A percentile compares a stretch with the other conserved stretches of the same genome.
Evolutionary conservation across 2,329 filamentous ascomycete genomes (phyloP).

Genomic region (Ilyonectria robusta): DNA sequence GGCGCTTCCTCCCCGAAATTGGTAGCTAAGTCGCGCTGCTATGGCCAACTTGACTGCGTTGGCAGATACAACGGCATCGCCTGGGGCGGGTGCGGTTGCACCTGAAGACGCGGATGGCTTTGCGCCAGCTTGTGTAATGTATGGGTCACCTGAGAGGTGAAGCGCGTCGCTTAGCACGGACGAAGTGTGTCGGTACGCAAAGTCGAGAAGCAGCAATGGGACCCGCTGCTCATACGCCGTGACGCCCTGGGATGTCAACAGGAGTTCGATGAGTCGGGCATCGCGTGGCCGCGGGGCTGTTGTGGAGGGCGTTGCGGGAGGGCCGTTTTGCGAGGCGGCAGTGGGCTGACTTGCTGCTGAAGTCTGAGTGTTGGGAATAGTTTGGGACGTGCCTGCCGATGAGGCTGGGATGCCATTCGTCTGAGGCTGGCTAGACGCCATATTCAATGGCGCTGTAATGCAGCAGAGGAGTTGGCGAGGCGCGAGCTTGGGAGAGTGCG

Average conservation of each 20-base stretch:
- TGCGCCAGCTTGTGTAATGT: slow-evolving; percentile 70
- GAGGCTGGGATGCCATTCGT: slow-evolving; percentile 67
- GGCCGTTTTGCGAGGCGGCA: slow-evolving; percentile 42
- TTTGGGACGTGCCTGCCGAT: slow-evolving; percentile 56
- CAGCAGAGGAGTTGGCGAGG: slow-evolving; percentile 3
- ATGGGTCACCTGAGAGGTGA: slow-evolving; percentile 78
- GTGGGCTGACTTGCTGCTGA: slow-evolving; percentile 48
- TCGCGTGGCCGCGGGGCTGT: slow-evolving; percentile 78
- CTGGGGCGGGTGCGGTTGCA: slow-evolving; percentile 62
- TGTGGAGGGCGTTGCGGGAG: slow-evolving; percentile 52
- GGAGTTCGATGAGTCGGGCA: slow-evolving; percentile 82
- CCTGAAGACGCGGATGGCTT: slow-evolving; percentile 65
- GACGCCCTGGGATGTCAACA: slow-evolving; percentile 84
- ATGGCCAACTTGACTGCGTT: slow-evolving; percentile 82
- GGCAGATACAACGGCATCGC: slow-evolving; percentile 72
- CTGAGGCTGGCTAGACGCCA: slow-evolving; percentile 61
- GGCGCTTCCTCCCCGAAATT: slow-evolving; percentile 72
- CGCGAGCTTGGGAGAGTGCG: neutral
- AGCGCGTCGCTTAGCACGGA: slow-evolving; percentile 79
- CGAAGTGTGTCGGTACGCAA: slow-evolving; percentile 86
- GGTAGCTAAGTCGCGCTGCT: slow-evolving; percentile 75
- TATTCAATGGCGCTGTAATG: slow-evolving; percentile 33
- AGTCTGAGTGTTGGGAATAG: slow-evolving; percentile 54
- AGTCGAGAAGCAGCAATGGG: slow-evolving; percentile 86
- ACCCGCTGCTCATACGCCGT: slow-evolving; percentile 86